Percentiles rank a stretch among this genome's conserved stretches.
Evolutionary conservation across 305 asterid species (phyloP).

Genomic region (Petunia hybrid): DNA sequence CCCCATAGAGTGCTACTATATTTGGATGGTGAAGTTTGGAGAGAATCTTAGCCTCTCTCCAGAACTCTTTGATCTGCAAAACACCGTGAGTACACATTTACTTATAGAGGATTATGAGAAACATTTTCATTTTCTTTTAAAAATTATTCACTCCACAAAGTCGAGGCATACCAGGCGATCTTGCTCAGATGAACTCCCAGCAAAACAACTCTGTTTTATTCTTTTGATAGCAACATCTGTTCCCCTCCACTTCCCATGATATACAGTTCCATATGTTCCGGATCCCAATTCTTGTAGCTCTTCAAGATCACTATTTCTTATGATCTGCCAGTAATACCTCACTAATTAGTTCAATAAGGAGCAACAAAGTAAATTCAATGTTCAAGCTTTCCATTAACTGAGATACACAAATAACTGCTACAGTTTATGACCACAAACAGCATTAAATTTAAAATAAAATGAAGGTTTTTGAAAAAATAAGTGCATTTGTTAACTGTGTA

Average conservation of each 20-base stretch:
- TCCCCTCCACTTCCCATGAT: conserved; percentile 97
- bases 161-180: conserved; percentile 70
- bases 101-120: neutral
- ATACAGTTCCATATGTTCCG: conserved; percentile 93
- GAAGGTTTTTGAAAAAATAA: conserved; percentile 11
- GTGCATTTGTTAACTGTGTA: neutral
- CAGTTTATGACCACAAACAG: conserved; percentile 4
- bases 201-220: conserved; percentile 83
- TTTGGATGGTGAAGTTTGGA: conserved; percentile 93
- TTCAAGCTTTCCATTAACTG: neutral
- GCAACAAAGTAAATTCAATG: neutral
- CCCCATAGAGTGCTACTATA: conserved; percentile 92
- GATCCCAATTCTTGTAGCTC: conserved; percentile 90
- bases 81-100: neutral
- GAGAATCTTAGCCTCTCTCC: conserved; percentile 95
- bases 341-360: conserved; percentile 18
- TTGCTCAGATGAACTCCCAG: conserved; percentile 83
- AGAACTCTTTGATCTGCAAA: conserved; percentile 78
- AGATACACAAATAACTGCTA: neutral
- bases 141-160: neutral
- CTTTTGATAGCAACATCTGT: conserved; percentile 96
- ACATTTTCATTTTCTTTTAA: neutral
- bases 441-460: conserved; percentile 1
- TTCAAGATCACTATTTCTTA: conserved; percentile 81
- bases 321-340: conserved; percentile 59